Percentiles rank a stretch among this genome's conserved stretches.
Conservation (phyloP, 2,329 filamentous ascomycete genomes). For the Cercospora citrullina region DNA sequence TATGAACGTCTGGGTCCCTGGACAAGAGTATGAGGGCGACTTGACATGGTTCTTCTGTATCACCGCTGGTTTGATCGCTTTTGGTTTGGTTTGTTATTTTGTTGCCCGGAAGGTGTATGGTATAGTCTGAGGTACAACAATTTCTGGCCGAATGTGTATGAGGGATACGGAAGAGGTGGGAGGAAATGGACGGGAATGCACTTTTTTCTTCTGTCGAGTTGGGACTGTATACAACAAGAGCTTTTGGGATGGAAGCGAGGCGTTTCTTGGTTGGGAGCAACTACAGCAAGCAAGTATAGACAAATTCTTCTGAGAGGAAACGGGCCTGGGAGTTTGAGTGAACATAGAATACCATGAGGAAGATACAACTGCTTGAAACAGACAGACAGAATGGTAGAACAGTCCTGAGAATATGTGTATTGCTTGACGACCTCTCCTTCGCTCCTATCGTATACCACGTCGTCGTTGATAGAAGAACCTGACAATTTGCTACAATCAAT, state of each 20-base stretch:
- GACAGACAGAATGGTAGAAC: conserved; percentile 1
- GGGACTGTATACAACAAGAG: neutral
- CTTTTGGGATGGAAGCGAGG: neutral
- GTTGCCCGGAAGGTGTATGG: conserved; percentile 82
- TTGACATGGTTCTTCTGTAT: conserved; percentile 65
- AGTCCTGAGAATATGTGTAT: neutral
- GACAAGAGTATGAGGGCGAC: conserved; percentile 61
- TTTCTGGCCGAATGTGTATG: neutral
- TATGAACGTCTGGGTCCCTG: conserved; percentile 86
- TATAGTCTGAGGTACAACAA: conserved; percentile 60
- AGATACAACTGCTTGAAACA: neutral
- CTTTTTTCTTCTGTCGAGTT: neutral
- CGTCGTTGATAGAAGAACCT: neutral
- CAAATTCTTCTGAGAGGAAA: neutral
- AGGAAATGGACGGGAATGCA: neutral
- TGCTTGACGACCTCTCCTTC: neutral
- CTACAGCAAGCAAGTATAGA: neutral
- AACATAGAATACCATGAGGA: neutral
- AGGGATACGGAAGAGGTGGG: neutral
- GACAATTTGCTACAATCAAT: neutral
- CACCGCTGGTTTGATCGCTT: conserved; percentile 72
- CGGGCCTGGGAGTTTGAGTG: neutral
- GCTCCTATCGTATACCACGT: neutral
- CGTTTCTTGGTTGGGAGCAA: neutral
- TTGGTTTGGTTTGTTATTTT: conserved; percentile 76